These are phyloP conservation scores for Cercospora sp. DNA, from an alignment of 2,329 filamentous ascomycete genomes.

Conservation along the genomic window DNA sequence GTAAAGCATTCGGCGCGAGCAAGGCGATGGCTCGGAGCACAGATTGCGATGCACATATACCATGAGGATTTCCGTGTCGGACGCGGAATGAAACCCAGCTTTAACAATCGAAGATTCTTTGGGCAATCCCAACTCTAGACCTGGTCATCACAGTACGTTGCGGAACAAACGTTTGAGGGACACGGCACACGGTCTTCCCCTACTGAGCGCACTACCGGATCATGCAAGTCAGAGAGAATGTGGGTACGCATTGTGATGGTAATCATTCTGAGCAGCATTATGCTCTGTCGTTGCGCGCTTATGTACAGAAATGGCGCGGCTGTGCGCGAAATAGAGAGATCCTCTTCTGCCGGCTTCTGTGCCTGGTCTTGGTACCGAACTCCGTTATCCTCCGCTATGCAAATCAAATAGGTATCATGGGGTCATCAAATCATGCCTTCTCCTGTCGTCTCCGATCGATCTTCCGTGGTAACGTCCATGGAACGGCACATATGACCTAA, in stretches of 20 bases:
- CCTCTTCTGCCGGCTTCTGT: not conserved
- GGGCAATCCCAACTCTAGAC: not conserved
- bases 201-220: not conserved
- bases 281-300: constrained; percentile 1
- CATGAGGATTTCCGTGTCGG: constrained; percentile 11
- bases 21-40: not conserved
- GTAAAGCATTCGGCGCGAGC: not conserved
- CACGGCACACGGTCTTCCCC: not conserved
- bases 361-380: not conserved
- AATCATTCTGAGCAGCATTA: constrained; percentile 1
- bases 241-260: not conserved
- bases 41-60: constrained; percentile 23
- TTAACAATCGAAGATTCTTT: not conserved
- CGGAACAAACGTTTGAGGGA: not conserved
- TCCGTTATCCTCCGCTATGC: constrained; percentile 23
- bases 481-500: constrained; percentile 51
- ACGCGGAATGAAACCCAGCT: not conserved
- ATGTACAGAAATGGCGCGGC: constrained; percentile 4
- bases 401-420: constrained; percentile 26
- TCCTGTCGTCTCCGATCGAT: constrained; percentile 30
- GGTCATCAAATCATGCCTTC: constrained; percentile 28
- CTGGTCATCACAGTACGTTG: not conserved
- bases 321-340: not conserved
- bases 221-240: not conserved
- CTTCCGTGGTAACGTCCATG: constrained; percentile 53